These are phyloP conservation scores for Epichloe elymi DNA, from an alignment of 2,329 filamentous ascomycete species.

Conservation along the genomic window DNA sequence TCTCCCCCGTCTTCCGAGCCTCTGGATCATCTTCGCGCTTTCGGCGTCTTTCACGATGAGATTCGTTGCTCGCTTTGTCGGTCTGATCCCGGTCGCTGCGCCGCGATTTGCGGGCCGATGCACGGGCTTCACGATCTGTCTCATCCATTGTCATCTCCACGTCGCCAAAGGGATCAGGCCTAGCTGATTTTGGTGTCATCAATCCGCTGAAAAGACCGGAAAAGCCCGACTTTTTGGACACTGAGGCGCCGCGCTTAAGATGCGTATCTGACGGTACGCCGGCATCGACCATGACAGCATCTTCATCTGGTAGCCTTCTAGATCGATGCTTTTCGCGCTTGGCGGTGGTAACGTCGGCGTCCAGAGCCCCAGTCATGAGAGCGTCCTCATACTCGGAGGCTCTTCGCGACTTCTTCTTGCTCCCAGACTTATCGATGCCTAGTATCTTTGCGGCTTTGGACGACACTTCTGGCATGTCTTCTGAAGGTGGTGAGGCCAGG, in stretches of 20 bases:
- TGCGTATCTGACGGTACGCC: slow-evolving; percentile 19
- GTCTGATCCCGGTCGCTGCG: slow-evolving; percentile 38
- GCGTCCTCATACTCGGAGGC: slow-evolving; percentile 35
- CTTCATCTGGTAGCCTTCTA: slow-evolving; percentile 24
- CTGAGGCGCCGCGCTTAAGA: slow-evolving; percentile 21
- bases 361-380: slow-evolving; percentile 30
- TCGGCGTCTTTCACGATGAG: slow-evolving; percentile 40
- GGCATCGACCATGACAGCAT: slow-evolving; percentile 24
- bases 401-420: slow-evolving; percentile 34
- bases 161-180: slow-evolving; percentile 36
- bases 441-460: slow-evolving; percentile 71
- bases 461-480: slow-evolving; percentile 50
- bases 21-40: slow-evolving; percentile 46
- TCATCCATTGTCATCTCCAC: slow-evolving; percentile 36
- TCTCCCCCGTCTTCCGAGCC: slow-evolving; percentile 38
- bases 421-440: slow-evolving; percentile 36
- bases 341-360: slow-evolving; percentile 21
- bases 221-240: slow-evolving; percentile 40
- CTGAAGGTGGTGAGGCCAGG: slow-evolving; percentile 59
- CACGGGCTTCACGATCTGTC: slow-evolving; percentile 46
- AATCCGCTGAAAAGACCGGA: slow-evolving; percentile 50
- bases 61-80: slow-evolving; percentile 31
- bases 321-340: slow-evolving; percentile 22
- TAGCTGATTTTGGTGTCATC: slow-evolving; percentile 30
- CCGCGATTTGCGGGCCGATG: slow-evolving; percentile 47